These are phyloP conservation scores for Teunomyces atbi DNA, from an alignment of 805 yeast species.

Conservation along the genomic window DNA sequence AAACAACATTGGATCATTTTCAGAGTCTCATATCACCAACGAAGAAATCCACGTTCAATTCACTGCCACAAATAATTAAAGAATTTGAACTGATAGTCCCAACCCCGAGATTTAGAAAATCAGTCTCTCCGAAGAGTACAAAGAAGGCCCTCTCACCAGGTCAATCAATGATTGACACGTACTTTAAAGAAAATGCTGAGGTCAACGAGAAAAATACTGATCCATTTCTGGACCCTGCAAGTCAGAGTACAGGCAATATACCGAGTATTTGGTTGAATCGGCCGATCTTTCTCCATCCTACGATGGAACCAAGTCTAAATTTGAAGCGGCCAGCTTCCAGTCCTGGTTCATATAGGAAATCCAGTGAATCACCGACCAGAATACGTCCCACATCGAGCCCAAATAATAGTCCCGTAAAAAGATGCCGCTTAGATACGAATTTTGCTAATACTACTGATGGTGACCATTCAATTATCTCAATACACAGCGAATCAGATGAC, in stretches of 20 bases:
- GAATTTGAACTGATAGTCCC: not conserved
- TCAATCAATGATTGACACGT: slow-evolving; percentile 1
- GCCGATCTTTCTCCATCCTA: not conserved
- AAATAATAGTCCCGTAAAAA: not conserved
- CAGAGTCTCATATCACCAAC: slow-evolving; percentile 9
- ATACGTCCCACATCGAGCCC: not conserved
- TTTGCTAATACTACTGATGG: not conserved
- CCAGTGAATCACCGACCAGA: not conserved
- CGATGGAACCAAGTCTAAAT: not conserved
- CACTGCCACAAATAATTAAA: not conserved
- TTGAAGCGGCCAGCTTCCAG: slow-evolving; percentile 1
- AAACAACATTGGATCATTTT: slow-evolving; percentile 26
- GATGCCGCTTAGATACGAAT: not conserved
- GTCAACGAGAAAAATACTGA: slow-evolving; percentile 4
- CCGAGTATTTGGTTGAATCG: not conserved
- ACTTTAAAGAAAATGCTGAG: not conserved
- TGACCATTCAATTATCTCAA: slow-evolving; percentile 1
- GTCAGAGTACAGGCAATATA: not conserved
- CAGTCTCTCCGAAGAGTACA: not conserved
- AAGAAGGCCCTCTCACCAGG: not conserved
- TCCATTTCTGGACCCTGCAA: not conserved
- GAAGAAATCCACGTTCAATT: not conserved
- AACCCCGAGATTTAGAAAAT: not conserved
- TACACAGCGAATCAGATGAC: slow-evolving; percentile 1
- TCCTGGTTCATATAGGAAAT: not conserved